A percentile compares a stretch with the other conserved stretches of the same genome.
Evolutionary conservation across 2,329 filamentous ascomycete species (phyloP).

Genomic region (Orbilia brochopaga): DNA sequence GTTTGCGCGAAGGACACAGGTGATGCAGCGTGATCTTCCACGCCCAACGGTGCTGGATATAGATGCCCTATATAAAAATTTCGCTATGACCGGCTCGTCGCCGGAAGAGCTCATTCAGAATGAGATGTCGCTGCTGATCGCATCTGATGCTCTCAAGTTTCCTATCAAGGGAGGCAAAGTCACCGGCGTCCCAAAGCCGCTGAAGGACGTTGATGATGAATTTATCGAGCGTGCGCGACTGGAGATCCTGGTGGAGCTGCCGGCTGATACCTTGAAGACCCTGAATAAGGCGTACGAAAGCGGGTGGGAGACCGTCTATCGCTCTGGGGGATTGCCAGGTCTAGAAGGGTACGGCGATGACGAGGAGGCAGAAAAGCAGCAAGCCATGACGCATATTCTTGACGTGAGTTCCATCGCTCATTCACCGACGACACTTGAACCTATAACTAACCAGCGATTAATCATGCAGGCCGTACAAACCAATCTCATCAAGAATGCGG

Average conservation of each 20-base stretch:
- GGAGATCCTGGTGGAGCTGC: conserved; percentile 74
- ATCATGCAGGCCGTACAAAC: conserved; percentile 70
- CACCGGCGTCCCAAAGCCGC: conserved; percentile 65
- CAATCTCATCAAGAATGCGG: conserved; percentile 73
- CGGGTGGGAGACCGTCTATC: conserved; percentile 61
- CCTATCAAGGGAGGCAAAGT: conserved; percentile 72
- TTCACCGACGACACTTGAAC: not conserved
- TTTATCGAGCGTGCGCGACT: conserved; percentile 76
- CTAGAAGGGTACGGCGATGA: conserved; percentile 80
- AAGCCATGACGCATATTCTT: conserved; percentile 72
- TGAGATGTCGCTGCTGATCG: conserved; percentile 80
- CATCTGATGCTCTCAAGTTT: conserved; percentile 77
- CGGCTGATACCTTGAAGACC: conserved; percentile 63
- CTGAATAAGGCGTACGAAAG: conserved; percentile 63
- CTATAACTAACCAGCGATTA: conserved; percentile 28
- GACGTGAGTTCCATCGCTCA: conserved; percentile 64
- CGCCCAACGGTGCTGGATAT: conserved; percentile 77
- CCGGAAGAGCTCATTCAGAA: conserved; percentile 66
- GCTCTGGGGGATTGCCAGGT: conserved; percentile 71
- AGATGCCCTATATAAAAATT: conserved; percentile 67
- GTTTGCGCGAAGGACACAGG: conserved; percentile 82
- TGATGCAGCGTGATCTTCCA: conserved; percentile 84
- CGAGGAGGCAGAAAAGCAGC: conserved; percentile 71
- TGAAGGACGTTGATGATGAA: conserved; percentile 73
- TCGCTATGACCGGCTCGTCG: conserved; percentile 68